Evolutionary conservation across 1,139 yeast genomes (phyloP).

Genomic region (Yarrowia galli): DNA sequence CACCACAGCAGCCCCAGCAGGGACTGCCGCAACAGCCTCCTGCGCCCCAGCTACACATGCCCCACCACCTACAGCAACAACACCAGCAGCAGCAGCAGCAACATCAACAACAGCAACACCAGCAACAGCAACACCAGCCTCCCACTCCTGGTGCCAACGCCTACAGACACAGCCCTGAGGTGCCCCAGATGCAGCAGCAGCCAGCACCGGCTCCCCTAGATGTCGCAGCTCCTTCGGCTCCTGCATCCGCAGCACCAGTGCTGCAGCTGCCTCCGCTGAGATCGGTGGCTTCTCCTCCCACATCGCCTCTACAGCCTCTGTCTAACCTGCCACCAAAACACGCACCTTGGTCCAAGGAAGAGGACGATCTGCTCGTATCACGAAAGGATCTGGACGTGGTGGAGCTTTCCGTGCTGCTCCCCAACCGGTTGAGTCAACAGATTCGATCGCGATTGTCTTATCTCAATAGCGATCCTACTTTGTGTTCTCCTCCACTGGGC

Average conservation of each 20-base stretch:
- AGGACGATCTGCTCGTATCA: constrained; percentile 69
- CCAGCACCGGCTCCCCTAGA: not conserved
- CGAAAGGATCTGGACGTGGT: constrained; percentile 72
- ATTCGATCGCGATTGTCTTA: constrained; percentile 29
- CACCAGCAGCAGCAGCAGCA: constrained; percentile 6
- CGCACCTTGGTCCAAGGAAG: constrained; percentile 61
- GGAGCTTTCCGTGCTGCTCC: constrained; percentile 75
- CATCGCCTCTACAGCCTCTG: constrained; percentile 21
- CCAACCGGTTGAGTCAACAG: constrained; percentile 55
- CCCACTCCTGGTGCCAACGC: not conserved
- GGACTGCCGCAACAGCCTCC: constrained; percentile 26
- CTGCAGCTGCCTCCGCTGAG: constrained; percentile 35
- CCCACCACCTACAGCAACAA: constrained; percentile 16
- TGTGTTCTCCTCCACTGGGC: constrained; percentile 31
- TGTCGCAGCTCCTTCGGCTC: not conserved
- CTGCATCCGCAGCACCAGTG: not conserved
- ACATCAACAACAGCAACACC: not conserved
- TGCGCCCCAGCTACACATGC: constrained; percentile 24
- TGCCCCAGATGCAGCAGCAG: not conserved
- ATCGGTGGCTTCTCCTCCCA: constrained; percentile 14
- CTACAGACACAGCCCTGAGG: constrained; percentile 5
- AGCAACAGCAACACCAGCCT: not conserved
- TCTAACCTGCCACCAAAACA: constrained; percentile 40
- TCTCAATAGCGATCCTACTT: constrained; percentile 25
- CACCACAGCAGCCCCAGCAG: constrained; percentile 30